phyloP scores from a whole-genome alignment of 176 grass and related monocot genomes.

The bread wheat (Triticum aestivum) region DNA sequence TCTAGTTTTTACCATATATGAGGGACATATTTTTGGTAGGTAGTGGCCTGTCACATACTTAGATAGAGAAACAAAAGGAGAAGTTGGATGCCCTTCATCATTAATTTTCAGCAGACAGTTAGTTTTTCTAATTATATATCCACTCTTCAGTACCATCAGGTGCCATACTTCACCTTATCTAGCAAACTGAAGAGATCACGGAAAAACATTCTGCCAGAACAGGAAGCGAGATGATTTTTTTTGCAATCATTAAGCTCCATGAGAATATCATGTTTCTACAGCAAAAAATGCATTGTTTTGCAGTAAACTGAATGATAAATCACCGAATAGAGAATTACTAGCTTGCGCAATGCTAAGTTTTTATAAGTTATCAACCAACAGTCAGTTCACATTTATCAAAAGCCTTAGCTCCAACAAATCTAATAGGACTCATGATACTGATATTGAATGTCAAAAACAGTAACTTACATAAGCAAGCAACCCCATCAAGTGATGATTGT shows the following conservation, averaged over 20 bases:
- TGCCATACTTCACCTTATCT: neutral
- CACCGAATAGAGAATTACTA: neutral
- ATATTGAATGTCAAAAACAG: slow-evolving; percentile 11
- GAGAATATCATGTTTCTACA: slow-evolving; percentile 11
- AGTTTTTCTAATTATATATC: neutral
- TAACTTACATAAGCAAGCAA: slow-evolving; percentile 85
- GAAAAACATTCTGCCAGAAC: slow-evolving; percentile 3
- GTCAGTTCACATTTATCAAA: slow-evolving; percentile 8
- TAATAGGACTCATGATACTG: neutral
- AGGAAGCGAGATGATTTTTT: neutral
- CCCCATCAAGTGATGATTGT: slow-evolving; percentile 76
- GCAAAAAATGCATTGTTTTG: neutral
- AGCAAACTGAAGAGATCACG: slow-evolving; percentile 15
- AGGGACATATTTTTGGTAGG: neutral
- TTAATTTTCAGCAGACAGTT: neutral
- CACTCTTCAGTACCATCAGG: neutral
- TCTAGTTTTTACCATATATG: neutral
- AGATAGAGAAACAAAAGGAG: neutral
- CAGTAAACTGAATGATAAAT: slow-evolving; percentile 6
- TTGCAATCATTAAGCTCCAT: slow-evolving; percentile 6
- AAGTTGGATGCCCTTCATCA: neutral
- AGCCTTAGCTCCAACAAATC: neutral
- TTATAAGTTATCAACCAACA: neutral
- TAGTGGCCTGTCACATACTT: neutral
- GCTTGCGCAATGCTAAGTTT: neutral